These are phyloP conservation scores for Malus sieversii DNA, from an alignment of 306 rosid genomes.

Conservation along the genomic window DNA sequence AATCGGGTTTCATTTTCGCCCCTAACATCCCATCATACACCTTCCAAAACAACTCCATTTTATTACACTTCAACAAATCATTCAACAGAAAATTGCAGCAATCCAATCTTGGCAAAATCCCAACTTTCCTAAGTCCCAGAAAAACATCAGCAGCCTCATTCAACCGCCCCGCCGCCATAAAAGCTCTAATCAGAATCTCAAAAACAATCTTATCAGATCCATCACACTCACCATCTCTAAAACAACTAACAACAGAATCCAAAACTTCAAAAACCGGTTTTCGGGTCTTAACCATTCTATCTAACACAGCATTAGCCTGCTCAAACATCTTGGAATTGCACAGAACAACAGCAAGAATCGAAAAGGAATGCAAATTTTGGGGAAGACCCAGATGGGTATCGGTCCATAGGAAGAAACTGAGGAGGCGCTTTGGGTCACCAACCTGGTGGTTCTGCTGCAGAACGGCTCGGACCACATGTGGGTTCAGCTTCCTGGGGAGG, in stretches of 20 bases:
- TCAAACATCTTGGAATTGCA: slow-evolving; percentile 29
- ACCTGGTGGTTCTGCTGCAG: slow-evolving; percentile 18
- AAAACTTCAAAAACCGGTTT: slow-evolving; percentile 30
- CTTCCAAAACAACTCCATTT: slow-evolving; percentile 44
- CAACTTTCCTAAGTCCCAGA: slow-evolving; percentile 23
- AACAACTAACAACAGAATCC: slow-evolving; percentile 24
- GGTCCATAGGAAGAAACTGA: slow-evolving; percentile 43
- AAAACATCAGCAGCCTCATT: slow-evolving; percentile 36
- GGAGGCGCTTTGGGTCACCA: slow-evolving; percentile 31
- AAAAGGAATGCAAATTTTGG: slow-evolving; percentile 26
- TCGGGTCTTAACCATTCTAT: slow-evolving; percentile 26
- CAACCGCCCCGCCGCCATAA: slow-evolving; percentile 25
- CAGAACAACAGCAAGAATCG: slow-evolving; percentile 38
- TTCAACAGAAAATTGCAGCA: slow-evolving; percentile 37
- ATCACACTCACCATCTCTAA: slow-evolving; percentile 6
- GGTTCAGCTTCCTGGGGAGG: slow-evolving; percentile 28
- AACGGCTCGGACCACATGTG: slow-evolving; percentile 33
- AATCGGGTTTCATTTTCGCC: slow-evolving; percentile 29
- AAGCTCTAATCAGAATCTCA: slow-evolving; percentile 34
- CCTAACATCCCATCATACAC: slow-evolving; percentile 34
- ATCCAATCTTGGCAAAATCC: slow-evolving; percentile 28
- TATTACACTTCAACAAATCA: slow-evolving; percentile 29
- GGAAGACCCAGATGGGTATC: slow-evolving; percentile 31
- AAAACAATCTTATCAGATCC: slow-evolving; percentile 29
- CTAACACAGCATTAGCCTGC: slow-evolving; percentile 26